Evolutionary conservation across 1,284 basidiomycete genomes (phyloP), one percentile per base, ranked within the genome.

Genomic region (Chalciporus sp.): DNA sequence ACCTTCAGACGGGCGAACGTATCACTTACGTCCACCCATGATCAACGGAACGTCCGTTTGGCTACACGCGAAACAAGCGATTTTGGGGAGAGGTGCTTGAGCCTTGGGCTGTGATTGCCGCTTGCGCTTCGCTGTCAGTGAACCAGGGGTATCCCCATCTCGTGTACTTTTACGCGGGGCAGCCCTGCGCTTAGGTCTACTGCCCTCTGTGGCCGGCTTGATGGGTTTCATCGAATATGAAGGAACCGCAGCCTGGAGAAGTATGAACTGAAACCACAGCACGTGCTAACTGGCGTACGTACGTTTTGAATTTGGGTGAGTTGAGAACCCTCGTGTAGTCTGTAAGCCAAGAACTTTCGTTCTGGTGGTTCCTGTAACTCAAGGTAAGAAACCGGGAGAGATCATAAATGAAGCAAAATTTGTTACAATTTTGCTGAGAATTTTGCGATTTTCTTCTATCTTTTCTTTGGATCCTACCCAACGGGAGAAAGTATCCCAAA

Each of bases 31-130:
- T 40, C 87, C 86, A 55, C 85, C 85, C 64, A 84, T 74, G 55
- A 88, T 80, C 29, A 89, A 72, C 11, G 87, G 87, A n/a, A 89
- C 86, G 61, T 87, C 84, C 17, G 77, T 80, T 64, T 81, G 76
- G 43, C 79, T 77, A 64, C 86, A 89, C 6, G 78, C 68, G 27
- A 77, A 70, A 58, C 87, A 89, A 27, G 80, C 76, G 27, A 88
- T 85, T 28, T 73, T 73, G 7, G 68, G 52, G 4, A 66, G 52
- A 14, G 72, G 23, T 43, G 58, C 33, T 47, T 71, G 47, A 57
- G 42, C 56, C 40, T 67, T 68, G 12, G 54, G 53, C 17, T 63
- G 68, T 2, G 55, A 28, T 44, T 63, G 68, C 37, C 69, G 68
- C 52, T 57, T 72, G 49, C 67, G 70, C 57, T 72, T 72, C 23